These are phyloP conservation scores for Dipodascus geniculatus DNA, from an alignment of 805 yeast species.

Conservation along the genomic window DNA sequence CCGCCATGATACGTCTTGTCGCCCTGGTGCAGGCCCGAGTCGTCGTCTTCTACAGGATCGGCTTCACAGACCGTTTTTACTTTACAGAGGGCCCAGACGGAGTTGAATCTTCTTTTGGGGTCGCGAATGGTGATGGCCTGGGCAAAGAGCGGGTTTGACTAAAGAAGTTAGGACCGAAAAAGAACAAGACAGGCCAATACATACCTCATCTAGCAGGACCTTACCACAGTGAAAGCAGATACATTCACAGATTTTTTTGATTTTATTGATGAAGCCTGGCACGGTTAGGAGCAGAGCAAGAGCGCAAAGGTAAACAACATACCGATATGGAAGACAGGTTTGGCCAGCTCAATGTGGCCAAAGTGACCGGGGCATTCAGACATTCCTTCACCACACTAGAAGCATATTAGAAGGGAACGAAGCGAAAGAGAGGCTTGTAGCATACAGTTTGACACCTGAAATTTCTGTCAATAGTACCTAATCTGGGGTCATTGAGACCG, in stretches of 20 bases:
- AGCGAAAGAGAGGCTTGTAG: slow-evolving; percentile 2
- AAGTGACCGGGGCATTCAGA: slow-evolving; percentile 99
- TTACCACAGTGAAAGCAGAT: slow-evolving; percentile 99
- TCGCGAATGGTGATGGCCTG: slow-evolving; percentile 83
- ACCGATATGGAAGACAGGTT: slow-evolving; percentile 97
- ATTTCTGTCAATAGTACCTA: slow-evolving; percentile 95
- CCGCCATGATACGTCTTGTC: slow-evolving; percentile 73
- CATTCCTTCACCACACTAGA: slow-evolving; percentile 91
- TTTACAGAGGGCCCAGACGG: slow-evolving; percentile 89
- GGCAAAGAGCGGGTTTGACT: slow-evolving; percentile 61
- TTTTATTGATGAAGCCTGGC: slow-evolving; percentile 62
- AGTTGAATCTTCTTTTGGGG: slow-evolving; percentile 91
- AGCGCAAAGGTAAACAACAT: slow-evolving; percentile 1
- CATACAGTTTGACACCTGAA: slow-evolving; percentile 84
- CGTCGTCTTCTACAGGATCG: slow-evolving; percentile 51
- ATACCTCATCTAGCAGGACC: slow-evolving; percentile 63
- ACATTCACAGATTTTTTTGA: slow-evolving; percentile 90
- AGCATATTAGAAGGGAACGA: slow-evolving; percentile 1
- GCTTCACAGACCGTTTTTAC: slow-evolving; percentile 94
- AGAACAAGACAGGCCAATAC: slow-evolving; percentile 20
- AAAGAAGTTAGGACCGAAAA: slow-evolving; percentile 7
- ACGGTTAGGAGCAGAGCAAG: slow-evolving; percentile 2
- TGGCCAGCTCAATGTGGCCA: slow-evolving; percentile 96
- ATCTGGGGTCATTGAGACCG: slow-evolving; percentile 92
- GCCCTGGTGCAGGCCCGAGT: slow-evolving; percentile 30